A percentile compares a stretch with the other conserved stretches of the same genome.
These are phyloP conservation scores for Backusella tarrabulga DNA, from an alignment of 192 early-diverging fungal genomes.

Conservation along the genomic window DNA sequence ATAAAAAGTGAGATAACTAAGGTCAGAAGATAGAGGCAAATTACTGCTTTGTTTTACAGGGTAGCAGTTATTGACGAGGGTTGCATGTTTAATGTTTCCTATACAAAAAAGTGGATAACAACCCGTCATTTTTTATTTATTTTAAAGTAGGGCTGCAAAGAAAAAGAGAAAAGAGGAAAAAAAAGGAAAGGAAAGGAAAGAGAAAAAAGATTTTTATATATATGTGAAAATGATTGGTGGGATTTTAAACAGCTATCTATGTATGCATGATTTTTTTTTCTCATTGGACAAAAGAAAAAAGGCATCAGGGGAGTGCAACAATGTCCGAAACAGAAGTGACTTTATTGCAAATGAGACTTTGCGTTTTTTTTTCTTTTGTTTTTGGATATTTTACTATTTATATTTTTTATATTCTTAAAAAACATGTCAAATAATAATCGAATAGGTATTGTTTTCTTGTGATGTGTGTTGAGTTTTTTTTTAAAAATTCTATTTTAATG, in stretches of 20 bases:
- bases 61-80: conserved; percentile 76
- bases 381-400: not conserved
- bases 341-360: not conserved
- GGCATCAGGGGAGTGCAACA: not conserved
- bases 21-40: conserved; percentile 72
- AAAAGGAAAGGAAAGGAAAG: not conserved
- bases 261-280: not conserved
- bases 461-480: not conserved
- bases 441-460: not conserved
- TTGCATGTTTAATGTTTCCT: conserved; percentile 72
- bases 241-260: not conserved
- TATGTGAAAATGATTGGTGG: not conserved
- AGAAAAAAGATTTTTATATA: not conserved
- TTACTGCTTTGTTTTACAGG: conserved; percentile 57
- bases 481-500: not conserved
- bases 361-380: not conserved
- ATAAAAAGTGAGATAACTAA: conserved; percentile 89
- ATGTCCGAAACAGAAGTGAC: not conserved
- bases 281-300: not conserved
- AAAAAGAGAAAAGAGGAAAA: not conserved
- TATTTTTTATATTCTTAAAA: not conserved
- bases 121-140: not conserved
- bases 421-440: not conserved
- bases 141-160: not conserved
- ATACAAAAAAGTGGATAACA: conserved; percentile 14